These are phyloP conservation scores for Wickerhamomyces tratensis DNA, from an alignment of 805 yeast genomes.

Conservation along the genomic window DNA sequence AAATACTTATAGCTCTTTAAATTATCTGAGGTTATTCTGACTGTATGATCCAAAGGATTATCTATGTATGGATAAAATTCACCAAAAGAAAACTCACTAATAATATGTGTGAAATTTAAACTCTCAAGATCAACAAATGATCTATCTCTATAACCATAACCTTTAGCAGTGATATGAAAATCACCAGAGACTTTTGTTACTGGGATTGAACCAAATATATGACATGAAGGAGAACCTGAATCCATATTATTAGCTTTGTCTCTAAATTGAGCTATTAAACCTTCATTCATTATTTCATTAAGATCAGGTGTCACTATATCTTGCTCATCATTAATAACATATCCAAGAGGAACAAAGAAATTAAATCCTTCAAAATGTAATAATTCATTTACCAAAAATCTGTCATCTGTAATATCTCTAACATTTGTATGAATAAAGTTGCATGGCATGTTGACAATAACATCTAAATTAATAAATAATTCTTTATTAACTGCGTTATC, in stretches of 20 bases:
- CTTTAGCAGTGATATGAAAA: constrained; percentile 74
- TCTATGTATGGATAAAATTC: constrained; percentile 76
- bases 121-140: constrained; percentile 36
- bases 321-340: constrained; percentile 34
- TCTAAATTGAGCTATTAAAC: constrained; percentile 56
- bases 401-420: constrained; percentile 68
- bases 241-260: constrained; percentile 26
- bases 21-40: constrained; percentile 40
- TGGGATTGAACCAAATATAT: constrained; percentile 72
- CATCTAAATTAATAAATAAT: constrained; percentile 66
- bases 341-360: constrained; percentile 44
- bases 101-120: constrained; percentile 74
- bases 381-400: constrained; percentile 67
- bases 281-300: constrained; percentile 56
- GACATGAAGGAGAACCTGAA: constrained; percentile 69
- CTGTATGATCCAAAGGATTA: constrained; percentile 82
- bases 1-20: constrained; percentile 52
- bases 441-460: constrained; percentile 82
- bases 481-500: constrained; percentile 49
- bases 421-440: constrained; percentile 64
- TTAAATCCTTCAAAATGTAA: constrained; percentile 59
- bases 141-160: constrained; percentile 49
- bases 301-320: constrained; percentile 49
- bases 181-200: constrained; percentile 83
- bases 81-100: constrained; percentile 86